phyloP scores from a whole-genome alignment of 805 yeast genomes.

The Teunomyces barrocoloradensis region DNA sequence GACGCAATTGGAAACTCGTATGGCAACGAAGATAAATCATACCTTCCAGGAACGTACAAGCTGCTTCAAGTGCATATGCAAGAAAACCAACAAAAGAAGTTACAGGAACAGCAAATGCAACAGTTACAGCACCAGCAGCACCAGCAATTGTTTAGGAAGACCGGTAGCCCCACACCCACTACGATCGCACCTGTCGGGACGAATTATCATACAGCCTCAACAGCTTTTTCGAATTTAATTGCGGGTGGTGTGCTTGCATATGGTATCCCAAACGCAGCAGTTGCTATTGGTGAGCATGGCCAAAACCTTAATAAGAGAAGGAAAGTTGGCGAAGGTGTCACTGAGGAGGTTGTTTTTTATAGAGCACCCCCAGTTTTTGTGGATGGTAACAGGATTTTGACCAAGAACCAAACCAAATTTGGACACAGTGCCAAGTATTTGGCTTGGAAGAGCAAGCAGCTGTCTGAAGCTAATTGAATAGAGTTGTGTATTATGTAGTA shows the following conservation, averaged over 20 bases:
- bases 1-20: constrained; percentile 1
- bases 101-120: constrained; percentile 13
- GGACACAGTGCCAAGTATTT: constrained; percentile 77
- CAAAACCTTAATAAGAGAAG: constrained; percentile 25
- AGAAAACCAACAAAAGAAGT: constrained; percentile 13
- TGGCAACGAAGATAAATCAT: background rate
- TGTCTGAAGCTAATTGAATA: background rate
- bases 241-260: constrained; percentile 41
- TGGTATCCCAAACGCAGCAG: constrained; percentile 18
- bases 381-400: constrained; percentile 14
- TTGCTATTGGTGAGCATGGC: constrained; percentile 16
- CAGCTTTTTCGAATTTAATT: constrained; percentile 34
- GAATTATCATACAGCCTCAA: constrained; percentile 28
- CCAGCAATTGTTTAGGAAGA: constrained; percentile 11
- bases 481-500: constrained; percentile 5
- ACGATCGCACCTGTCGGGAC: constrained; percentile 12
- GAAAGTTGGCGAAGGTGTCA: constrained; percentile 12
- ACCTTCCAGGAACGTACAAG: constrained; percentile 14
- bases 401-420: constrained; percentile 39
- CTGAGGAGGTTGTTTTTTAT: constrained; percentile 52
- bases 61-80: constrained; percentile 15
- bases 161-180: constrained; percentile 12
- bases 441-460: constrained; percentile 33
- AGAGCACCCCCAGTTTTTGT: constrained; percentile 61
- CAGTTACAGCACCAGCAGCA: constrained; percentile 17